Percentiles rank a stretch among this genome's conserved stretches.
Evolutionary conservation across 2,329 filamentous ascomycete species (phyloP).

Genomic region (Pseudocercospora musae): DNA sequence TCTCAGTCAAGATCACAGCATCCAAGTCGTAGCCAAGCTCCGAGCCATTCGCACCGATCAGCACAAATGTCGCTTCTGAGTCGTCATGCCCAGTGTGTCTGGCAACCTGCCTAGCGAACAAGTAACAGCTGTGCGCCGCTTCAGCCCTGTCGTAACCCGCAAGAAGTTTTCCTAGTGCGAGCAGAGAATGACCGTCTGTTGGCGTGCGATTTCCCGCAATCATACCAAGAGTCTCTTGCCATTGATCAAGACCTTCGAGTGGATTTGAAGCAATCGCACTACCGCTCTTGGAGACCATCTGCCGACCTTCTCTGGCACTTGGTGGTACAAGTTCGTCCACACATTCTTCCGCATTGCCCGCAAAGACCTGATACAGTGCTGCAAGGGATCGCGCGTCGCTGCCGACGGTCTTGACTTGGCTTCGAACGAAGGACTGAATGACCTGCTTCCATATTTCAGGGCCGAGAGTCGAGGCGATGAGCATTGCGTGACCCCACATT

Average conservation of each 20-base stretch:
- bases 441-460: slow-evolving; percentile 81
- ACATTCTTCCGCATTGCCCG: slow-evolving; percentile 89
- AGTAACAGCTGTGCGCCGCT: slow-evolving; percentile 88
- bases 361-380: slow-evolving; percentile 88
- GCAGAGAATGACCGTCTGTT: slow-evolving; percentile 73
- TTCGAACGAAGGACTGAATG: slow-evolving; percentile 89
- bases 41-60: slow-evolving; percentile 76
- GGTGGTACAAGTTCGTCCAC: slow-evolving; percentile 92
- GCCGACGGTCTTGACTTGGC: slow-evolving; percentile 85
- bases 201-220: slow-evolving; percentile 83
- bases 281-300: slow-evolving; percentile 77
- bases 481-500: slow-evolving; percentile 93
- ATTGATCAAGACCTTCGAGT: slow-evolving; percentile 83
- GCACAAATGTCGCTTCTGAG: slow-evolving; percentile 69
- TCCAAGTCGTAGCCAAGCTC: slow-evolving; percentile 80
- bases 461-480: slow-evolving; percentile 79
- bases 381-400: slow-evolving; percentile 79
- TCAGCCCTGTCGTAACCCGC: slow-evolving; percentile 83
- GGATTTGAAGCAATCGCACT: slow-evolving; percentile 64
- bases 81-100: slow-evolving; percentile 84
- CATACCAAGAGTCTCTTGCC: slow-evolving; percentile 84
- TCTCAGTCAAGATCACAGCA: slow-evolving; percentile 87
- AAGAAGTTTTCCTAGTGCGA: slow-evolving; percentile 77
- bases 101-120: slow-evolving; percentile 71
- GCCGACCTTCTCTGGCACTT: slow-evolving; percentile 86